Base-by-base conservation (phyloP, 805 yeast genomes). In the Teunomyces aglyptinius region DNA sequence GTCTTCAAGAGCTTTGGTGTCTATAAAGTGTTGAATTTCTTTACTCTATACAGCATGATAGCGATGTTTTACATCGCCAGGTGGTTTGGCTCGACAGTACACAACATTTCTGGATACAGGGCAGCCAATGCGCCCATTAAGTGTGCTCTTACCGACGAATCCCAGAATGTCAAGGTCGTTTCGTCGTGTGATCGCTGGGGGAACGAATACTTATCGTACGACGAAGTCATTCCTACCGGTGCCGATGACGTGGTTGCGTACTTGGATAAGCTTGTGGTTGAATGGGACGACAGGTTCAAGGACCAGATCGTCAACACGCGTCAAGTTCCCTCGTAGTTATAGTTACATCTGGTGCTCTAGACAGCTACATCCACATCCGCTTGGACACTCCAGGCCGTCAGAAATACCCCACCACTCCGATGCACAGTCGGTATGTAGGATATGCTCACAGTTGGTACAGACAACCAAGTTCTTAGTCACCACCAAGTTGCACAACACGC, bases 31-130 rank as follows among this genome's bases (percentile, higher is more conserved):
- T 76, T 94, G 61, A 90, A 89, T 60, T 66, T 86, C 4, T 73
- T 91, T 63, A 85, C 96, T 1, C 88, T 81, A 60, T 82, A 86
- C 53, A 95, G 96, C 10, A 94, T 94, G 98, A 59, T 89, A 48
- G 51, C 83, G 39, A 71, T 91, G 61, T 94, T 94, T 60, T 90
- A 89, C 64, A 35, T 90, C 6, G 95, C 96, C 7, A 78, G 98
- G 53, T 72, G 76, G 53, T 60, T 82, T 24, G 99, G 99, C 1
- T 85, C 96, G 4, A 85, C 86, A 12, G 86, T 92, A 83, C 96
- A 92, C 63, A 88, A 86, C 56, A 86, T 94, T 36, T 77, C 84
- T 26, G 96, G 98, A 1, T 89, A 90, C 65, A 82, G 75, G 10
- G 97, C 96, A 11, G 96, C 98, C 6, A 86, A 86, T 60, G 89